phyloP scores from a whole-genome alignment of 192 early-diverging fungal genomes.

The Jimgerdemannia flammicorona region DNA sequence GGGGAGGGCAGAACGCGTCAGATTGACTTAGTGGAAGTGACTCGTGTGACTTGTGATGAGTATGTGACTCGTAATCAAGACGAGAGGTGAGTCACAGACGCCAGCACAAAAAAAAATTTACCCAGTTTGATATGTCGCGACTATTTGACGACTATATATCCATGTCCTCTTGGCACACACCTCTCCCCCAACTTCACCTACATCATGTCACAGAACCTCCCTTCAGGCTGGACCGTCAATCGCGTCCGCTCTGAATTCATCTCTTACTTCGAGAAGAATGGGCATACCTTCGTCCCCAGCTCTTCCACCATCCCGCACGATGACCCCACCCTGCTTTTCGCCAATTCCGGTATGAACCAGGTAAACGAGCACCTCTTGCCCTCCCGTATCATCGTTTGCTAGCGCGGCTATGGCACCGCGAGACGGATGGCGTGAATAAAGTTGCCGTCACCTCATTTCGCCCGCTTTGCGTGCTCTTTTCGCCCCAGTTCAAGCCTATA shows the following conservation, averaged over 20 bases:
- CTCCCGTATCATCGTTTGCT: background rate
- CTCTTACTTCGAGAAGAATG: constrained; percentile 74
- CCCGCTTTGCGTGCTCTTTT: background rate
- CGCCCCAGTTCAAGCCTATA: constrained; percentile 85
- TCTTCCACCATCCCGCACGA: constrained; percentile 92
- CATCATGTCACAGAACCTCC: constrained; percentile 1
- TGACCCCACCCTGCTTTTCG: constrained; percentile 94
- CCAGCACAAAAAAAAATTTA: no score
- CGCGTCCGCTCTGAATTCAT: constrained; percentile 88
- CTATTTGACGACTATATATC: no score
- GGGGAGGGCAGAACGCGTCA: no score
- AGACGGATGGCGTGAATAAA: background rate
- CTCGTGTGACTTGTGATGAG: no score
- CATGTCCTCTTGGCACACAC: background rate
- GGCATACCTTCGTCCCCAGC: constrained; percentile 77
- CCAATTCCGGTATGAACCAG: constrained; percentile 98
- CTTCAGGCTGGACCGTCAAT: constrained; percentile 62
- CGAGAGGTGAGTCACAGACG: no score
- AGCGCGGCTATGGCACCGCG: background rate
- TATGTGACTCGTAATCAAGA: no score
- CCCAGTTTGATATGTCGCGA: no score
- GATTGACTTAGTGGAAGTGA: no score
- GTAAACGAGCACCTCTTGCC: constrained; percentile 23
- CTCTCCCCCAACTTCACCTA: background rate
- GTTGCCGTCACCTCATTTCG: constrained; percentile 3